Base-by-base conservation (phyloP, 192 early-diverging fungal species). In the Entomortierella parvispora region DNA sequence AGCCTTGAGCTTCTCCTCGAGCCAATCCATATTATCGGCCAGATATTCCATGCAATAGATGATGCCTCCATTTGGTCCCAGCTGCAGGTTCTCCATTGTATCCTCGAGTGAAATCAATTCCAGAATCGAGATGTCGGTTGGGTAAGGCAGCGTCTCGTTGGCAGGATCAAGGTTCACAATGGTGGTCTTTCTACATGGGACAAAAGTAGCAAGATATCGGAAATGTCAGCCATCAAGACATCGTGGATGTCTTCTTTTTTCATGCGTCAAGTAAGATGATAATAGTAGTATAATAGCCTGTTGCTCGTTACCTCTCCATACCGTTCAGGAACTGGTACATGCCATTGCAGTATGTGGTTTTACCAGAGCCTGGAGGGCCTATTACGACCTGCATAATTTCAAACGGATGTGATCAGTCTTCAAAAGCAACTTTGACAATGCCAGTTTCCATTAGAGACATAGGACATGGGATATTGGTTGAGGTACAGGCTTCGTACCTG, bases 141-240 rank as follows among this genome's bases (percentile, higher is more conserved):
- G 81, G 76, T 98, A 96, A 34, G 91, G 90, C 50, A 93, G 84
- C 63, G 86, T 76, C 18, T 98, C 97, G 68, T 97, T 97, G n/a
- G 96, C 97, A 10, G 97, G 96, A 76, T 99, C 97, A 46, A 99
- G 86, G 79, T 99, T 99, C n/a, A 99, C 91, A 28, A 99, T 85
- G 17, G 94, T 88, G 6, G 94, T 90, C 55, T 90, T 88, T 70
- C 87, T 89, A 68, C 54, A 10, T 31, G 17, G 42, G 43, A 22
- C 22, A 44, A 43, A 54, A 69, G 44, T 32, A 23, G 12, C 12
- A 43, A n/a, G 6, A 17, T 29, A 45, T 33, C 26, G 26, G 31
- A 11, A 18, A n/a, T 15, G n/a, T 50, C 45, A 45, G 9, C 14
- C 12, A 34, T 32, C 15, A 63, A 68, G 45, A n/a, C 50, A 46